Evolutionary conservation across 192 early-diverging fungal species (phyloP).

Genomic region (Chytriomyces confervae): DNA sequence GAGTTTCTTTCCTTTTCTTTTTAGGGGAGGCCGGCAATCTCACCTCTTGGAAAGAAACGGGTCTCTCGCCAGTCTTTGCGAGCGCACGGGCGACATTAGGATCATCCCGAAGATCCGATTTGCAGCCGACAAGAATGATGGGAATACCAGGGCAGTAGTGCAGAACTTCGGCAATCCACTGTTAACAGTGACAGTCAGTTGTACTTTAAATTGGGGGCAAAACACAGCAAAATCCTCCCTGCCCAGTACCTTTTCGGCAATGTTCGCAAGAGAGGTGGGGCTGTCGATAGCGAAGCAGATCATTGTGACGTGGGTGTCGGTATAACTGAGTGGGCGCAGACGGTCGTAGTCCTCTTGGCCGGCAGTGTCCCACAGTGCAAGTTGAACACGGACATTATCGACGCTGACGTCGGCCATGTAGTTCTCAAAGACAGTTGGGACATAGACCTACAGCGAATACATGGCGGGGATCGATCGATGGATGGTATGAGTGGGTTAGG

Average conservation of each 20-base stretch:
- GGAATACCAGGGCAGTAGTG: slow-evolving; percentile 44
- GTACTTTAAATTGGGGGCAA: background rate
- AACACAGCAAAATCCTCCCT: background rate
- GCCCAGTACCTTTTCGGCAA: slow-evolving; percentile 22
- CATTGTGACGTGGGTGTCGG: slow-evolving; percentile 81
- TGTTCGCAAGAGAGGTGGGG: slow-evolving; percentile 29
- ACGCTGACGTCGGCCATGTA: slow-evolving; percentile 54
- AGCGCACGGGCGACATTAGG: background rate
- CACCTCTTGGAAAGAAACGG: slow-evolving; percentile 28
- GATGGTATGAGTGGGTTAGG: too few relatives aligned
- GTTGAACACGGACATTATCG: slow-evolving; percentile 49
- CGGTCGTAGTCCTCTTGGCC: slow-evolving; percentile 92
- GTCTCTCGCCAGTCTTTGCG: background rate
- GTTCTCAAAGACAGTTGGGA: slow-evolving; percentile 56
- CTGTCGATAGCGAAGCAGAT: slow-evolving; percentile 76
- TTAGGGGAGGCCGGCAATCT: background rate
- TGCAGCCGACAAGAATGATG: slow-evolving; percentile 49
- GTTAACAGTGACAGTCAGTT: background rate
- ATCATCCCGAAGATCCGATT: slow-evolving; percentile 45
- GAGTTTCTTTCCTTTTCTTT: too few relatives aligned
- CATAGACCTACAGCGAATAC: background rate
- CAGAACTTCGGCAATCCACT: slow-evolving; percentile 53
- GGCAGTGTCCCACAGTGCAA: slow-evolving; percentile 92
- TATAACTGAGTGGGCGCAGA: slow-evolving; percentile 82
- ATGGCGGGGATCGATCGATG: too few relatives aligned